phyloP scores from a whole-genome alignment of 352 stramenopile species.

The Pythium chondricola region DNA sequence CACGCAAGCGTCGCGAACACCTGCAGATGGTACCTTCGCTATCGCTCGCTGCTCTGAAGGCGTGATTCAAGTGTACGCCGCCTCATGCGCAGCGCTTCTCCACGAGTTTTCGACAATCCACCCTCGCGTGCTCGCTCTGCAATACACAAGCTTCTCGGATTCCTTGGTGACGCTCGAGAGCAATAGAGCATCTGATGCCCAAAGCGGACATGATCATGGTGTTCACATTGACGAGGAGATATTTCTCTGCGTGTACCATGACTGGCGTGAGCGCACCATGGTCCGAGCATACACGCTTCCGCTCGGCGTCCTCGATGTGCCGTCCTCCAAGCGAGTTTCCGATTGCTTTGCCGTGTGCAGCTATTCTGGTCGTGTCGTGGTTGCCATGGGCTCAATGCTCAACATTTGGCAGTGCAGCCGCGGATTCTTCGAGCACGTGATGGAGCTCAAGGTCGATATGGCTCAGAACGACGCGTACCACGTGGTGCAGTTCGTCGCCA shows the following conservation, averaged over 20 bases:
- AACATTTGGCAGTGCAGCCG: slow-evolving; percentile 85
- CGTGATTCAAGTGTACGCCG: slow-evolving; percentile 77
- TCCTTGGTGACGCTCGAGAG: slow-evolving; percentile 83
- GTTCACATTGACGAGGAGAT: slow-evolving; percentile 54
- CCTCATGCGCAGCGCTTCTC: slow-evolving; percentile 63
- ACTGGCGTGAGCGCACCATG: slow-evolving; percentile 76
- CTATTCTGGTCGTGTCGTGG: slow-evolving; percentile 72
- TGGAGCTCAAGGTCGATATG: slow-evolving; percentile 83
- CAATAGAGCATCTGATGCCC: slow-evolving; percentile 10
- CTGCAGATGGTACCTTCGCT: slow-evolving; percentile 66
- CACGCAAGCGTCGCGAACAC: slow-evolving; percentile 51
- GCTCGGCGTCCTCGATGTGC: slow-evolving; percentile 60
- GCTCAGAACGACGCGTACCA: slow-evolving; percentile 60
- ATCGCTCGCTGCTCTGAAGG: slow-evolving; percentile 52
- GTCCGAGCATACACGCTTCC: slow-evolving; percentile 80
- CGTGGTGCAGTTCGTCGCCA: slow-evolving; percentile 71
- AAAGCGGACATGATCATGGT: not conserved
- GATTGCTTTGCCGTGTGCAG: slow-evolving; percentile 77
- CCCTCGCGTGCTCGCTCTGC: slow-evolving; percentile 52
- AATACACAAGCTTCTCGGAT: slow-evolving; percentile 85
- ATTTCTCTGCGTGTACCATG: slow-evolving; percentile 84
- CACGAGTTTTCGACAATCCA: slow-evolving; percentile 83
- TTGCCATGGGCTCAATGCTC: slow-evolving; percentile 66
- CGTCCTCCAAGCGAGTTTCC: slow-evolving; percentile 43
- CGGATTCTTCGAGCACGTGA: slow-evolving; percentile 86